Evolutionary conservation across 768 basidiomycete genomes (phyloP), one percentile per base, ranked within the genome.

Genomic region (Jaapia argillacea): DNA sequence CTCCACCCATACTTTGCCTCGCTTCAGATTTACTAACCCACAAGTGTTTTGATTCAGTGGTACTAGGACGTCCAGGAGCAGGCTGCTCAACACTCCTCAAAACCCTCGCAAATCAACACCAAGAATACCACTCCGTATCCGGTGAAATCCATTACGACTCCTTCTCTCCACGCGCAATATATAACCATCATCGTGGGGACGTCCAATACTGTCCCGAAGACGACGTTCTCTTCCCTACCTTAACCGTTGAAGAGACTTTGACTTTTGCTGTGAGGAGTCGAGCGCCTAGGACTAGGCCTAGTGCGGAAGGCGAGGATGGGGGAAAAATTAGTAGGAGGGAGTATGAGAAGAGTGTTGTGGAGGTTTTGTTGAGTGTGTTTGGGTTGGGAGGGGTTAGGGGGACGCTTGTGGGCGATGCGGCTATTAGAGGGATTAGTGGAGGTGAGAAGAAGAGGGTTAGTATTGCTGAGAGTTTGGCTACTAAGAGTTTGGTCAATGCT

Each of bases 71-170:
- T 24, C 90, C 90, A 1, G 85, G 85, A 12, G 79, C 86, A 0
- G 90, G 91, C 2, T 93, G 90, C 57, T 79, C 74, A 23, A 89
- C 91, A 0, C 69, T 96, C 40, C 74, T 96, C 43, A 90, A 90
- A 59, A 72, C 74, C 0, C 72, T 94, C 40, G 72, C 90, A 14
- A 91, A 92, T 55, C 77, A 80, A 49, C 74, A 79, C 1, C 64
- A 67, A 3, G 82, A 82, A 46, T 93, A 72, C 52, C 69, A 85
- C 45, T 55, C 64, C 2, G 73, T 93, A 16, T 60, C 76, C 25
- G 90, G 90, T 21, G 67, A 81, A 0, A 73, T 91, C 2, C 64
- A 68, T 38, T 96, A 93, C 54, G 85, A 86, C 54, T 79, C 85
- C 1, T 70, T 93, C 46, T 62, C 77, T 0, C 74, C 84, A 2